Percentiles rank a stretch among this genome's conserved stretches.
These are phyloP conservation scores for Colletotrichum brevisporum DNA, from an alignment of 2,329 filamentous ascomycete species.

Conservation along the genomic window DNA sequence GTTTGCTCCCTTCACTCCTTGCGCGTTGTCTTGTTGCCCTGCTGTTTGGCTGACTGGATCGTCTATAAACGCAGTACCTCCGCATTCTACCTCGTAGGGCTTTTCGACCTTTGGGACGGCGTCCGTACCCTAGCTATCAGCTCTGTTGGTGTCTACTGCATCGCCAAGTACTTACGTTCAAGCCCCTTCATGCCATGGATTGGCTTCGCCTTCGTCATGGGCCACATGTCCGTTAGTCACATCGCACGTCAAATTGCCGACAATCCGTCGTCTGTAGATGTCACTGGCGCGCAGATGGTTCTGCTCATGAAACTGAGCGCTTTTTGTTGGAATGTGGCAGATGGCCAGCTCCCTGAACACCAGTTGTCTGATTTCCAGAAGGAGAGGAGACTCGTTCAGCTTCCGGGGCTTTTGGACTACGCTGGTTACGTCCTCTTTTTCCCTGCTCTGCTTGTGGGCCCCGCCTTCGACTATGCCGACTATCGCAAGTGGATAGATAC, in stretches of 20 bases:
- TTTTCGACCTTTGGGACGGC: constrained; percentile 94
- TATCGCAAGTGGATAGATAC: constrained; percentile 95
- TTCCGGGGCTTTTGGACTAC: constrained; percentile 86
- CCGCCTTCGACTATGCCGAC: constrained; percentile 94
- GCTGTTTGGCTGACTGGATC: constrained; percentile 1
- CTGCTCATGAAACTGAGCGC: constrained; percentile 96
- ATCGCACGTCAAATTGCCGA: constrained; percentile 82
- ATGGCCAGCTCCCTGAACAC: constrained; percentile 83
- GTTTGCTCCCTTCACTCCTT: constrained; percentile 58
- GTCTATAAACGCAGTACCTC: constrained; percentile 70
- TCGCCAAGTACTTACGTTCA: constrained; percentile 82
- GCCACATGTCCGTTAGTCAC: constrained; percentile 93
- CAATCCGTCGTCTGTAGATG: constrained; percentile 79
- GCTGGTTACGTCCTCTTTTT: constrained; percentile 96
- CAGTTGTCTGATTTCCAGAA: constrained; percentile 91
- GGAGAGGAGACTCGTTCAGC: constrained; percentile 79
- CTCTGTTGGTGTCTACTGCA: constrained; percentile 83
- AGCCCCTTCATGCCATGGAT: constrained; percentile 98
- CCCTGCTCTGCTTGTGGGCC: constrained; percentile 88
- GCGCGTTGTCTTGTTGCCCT: not conserved
- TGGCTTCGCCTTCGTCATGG: constrained; percentile 94
- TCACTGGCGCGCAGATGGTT: constrained; percentile 98
- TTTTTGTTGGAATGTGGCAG: constrained; percentile 98
- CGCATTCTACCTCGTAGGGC: constrained; percentile 91
- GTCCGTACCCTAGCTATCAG: constrained; percentile 84